A percentile compares a stretch with the other conserved stretches of the same genome.
Conservation (phyloP, 1,284 basidiomycete species). For the Thecaphora frezii region DNA sequence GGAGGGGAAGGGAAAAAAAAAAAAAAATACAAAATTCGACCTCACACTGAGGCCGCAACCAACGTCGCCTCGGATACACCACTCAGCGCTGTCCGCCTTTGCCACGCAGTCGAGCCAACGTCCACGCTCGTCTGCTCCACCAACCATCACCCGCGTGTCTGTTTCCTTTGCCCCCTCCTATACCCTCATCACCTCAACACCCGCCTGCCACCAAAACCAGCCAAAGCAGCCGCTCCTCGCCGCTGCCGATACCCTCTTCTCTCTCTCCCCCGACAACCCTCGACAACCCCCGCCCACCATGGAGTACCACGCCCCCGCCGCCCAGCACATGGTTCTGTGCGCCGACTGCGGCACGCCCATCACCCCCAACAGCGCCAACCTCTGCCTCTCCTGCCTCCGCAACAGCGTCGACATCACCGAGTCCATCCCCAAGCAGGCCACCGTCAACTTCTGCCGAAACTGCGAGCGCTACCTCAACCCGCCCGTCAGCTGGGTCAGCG, state of each 20-base stretch:
- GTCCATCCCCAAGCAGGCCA: slow-evolving; percentile 95
- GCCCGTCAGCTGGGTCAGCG: slow-evolving; percentile 81
- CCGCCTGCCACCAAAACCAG: too few species aligned
- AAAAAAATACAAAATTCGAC: too few species aligned
- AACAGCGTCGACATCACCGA: slow-evolving; percentile 97
- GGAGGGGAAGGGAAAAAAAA: too few species aligned
- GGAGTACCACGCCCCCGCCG: slow-evolving; percentile 50
- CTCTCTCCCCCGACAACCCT: neutral
- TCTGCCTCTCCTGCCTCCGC: slow-evolving; percentile 86
- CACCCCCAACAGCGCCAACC: slow-evolving; percentile 90
- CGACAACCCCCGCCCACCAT: slow-evolving; percentile 9
- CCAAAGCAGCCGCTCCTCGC: too few species aligned
- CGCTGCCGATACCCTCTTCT: neutral
- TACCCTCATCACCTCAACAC: too few species aligned
- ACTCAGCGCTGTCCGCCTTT: too few species aligned
- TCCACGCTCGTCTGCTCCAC: too few species aligned
- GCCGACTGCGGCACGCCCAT: slow-evolving; percentile 77
- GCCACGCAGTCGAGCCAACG: too few species aligned
- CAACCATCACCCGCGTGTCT: too few species aligned
- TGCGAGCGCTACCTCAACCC: slow-evolving; percentile 95
- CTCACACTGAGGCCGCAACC: too few species aligned
- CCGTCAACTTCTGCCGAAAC: slow-evolving; percentile 89
- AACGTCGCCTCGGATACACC: too few species aligned
- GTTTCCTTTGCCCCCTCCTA: too few species aligned
- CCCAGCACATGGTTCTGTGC: slow-evolving; percentile 59